Conservation (phyloP, 331 rosid genomes). For the Stylosanthes scabra region DNA sequence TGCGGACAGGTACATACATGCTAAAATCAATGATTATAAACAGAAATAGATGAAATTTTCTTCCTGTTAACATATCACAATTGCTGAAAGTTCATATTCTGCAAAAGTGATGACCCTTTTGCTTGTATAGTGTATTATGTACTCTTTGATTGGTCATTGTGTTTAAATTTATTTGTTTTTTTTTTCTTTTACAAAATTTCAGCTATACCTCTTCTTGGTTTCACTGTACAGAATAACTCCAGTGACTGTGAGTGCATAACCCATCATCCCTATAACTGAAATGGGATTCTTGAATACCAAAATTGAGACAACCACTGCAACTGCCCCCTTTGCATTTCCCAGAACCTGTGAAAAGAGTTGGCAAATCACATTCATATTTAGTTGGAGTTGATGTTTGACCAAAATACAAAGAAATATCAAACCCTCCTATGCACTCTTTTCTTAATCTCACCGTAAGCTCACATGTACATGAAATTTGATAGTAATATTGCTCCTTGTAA, state of each 20-base stretch:
- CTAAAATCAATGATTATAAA: background rate
- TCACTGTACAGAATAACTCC: constrained; percentile 57
- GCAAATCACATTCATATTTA: constrained; percentile 1
- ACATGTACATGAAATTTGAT: background rate
- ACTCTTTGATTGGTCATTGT: background rate
- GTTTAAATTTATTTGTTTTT: too few relatives aligned
- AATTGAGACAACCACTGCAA: constrained; percentile 60
- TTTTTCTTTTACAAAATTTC: background rate
- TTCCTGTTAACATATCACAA: background rate
- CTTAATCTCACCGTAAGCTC: background rate
- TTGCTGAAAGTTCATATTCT: background rate
- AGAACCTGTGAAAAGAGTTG: constrained; percentile 40
- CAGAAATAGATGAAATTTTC: background rate
- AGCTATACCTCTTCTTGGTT: constrained; percentile 40
- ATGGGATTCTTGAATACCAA: constrained; percentile 52
- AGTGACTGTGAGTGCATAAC: constrained; percentile 53
- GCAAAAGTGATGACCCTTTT: background rate
- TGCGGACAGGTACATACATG: background rate
- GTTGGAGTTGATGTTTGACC: background rate
- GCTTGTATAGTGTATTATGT: background rate
- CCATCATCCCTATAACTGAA: constrained; percentile 49
- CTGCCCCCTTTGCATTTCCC: constrained; percentile 61
- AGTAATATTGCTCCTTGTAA: too few relatives aligned
- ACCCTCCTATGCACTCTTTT: background rate
- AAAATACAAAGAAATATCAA: background rate